Evolutionary conservation across 129 eudicot species (phyloP).

Genomic region (Artemisia annua): DNA sequence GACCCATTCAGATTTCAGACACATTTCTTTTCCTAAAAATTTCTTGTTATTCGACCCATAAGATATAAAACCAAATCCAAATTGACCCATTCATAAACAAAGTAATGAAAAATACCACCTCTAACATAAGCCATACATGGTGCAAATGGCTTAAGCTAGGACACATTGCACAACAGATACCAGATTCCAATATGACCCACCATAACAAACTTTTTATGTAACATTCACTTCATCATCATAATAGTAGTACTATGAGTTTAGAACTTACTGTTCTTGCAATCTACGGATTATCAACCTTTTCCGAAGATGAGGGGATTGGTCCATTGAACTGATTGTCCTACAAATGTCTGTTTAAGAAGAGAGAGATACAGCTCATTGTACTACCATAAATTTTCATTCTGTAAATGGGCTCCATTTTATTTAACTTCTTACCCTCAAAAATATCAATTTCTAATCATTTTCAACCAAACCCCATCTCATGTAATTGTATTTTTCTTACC

Average conservation of each 20-base stretch:
- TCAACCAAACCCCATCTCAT: not conserved
- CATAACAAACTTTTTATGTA: constrained; percentile 20
- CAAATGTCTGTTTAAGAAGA: constrained; percentile 62
- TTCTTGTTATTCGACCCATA: not conserved
- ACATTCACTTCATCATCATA: constrained; percentile 17
- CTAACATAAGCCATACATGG: not conserved
- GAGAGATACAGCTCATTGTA: not conserved
- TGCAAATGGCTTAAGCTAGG: not conserved
- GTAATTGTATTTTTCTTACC: not conserved
- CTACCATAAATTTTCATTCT: not conserved
- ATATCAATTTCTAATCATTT: constrained; percentile 11
- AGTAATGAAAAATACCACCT: not conserved
- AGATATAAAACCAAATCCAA: not conserved
- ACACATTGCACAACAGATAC: not conserved
- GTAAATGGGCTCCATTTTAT: constrained; percentile 33
- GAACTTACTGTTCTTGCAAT: constrained; percentile 58
- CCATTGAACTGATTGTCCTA: constrained; percentile 68
- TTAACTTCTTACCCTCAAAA: not conserved
- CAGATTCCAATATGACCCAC: constrained; percentile 22
- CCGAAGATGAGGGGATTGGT: constrained; percentile 62
- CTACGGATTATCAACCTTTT: constrained; percentile 32
- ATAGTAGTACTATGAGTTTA: constrained; percentile 21
- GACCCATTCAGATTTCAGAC: too few relatives aligned
- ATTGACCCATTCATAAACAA: not conserved
- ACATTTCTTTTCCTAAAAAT: too few relatives aligned